These are phyloP conservation scores for Tricholoma hemisulphureum DNA, from an alignment of 768 basidiomycete species.

Conservation along the genomic window DNA sequence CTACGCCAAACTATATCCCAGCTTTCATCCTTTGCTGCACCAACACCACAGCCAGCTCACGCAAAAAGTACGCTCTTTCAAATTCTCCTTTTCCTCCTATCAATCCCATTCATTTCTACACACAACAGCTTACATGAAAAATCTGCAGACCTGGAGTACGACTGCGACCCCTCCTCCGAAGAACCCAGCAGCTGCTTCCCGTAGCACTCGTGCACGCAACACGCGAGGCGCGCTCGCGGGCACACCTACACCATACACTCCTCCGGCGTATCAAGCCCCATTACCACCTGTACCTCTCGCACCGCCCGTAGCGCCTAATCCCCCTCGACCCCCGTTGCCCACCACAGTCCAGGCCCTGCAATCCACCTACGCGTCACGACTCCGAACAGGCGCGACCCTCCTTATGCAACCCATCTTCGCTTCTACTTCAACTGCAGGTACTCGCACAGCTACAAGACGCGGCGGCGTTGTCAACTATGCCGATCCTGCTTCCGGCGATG, in stretches of 20 bases:
- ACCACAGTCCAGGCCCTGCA: conserved; percentile 67
- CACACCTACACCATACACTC: conserved; percentile 25
- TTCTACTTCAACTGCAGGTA: conserved; percentile 36
- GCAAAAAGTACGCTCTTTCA: conserved; percentile 31
- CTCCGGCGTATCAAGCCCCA: conserved; percentile 37
- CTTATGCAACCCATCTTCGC: conserved; percentile 83
- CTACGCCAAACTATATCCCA: conserved; percentile 63
- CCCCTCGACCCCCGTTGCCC: conserved; percentile 56
- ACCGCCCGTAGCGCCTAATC: conserved; percentile 41
- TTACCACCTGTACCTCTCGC: conserved; percentile 16
- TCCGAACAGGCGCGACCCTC: conserved; percentile 85
- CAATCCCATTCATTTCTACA: conserved; percentile 6
- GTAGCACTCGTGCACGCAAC: conserved; percentile 40
- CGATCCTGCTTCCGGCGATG: conserved; percentile 82
- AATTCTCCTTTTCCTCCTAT: background rate
- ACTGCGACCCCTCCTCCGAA: conserved; percentile 54
- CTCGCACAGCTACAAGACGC: conserved; percentile 53
- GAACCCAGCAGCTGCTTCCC: conserved; percentile 35
- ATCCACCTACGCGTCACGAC: conserved; percentile 85
- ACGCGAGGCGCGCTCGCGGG: conserved; percentile 45
- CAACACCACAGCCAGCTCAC: conserved; percentile 35
- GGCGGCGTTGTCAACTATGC: conserved; percentile 82
- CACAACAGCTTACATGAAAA: conserved; percentile 66
- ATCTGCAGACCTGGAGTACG: conserved; percentile 67
- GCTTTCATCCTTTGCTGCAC: conserved; percentile 43